Evolutionary conservation across 176 grass and related monocot genomes (phyloP), one percentile per base, ranked within the genome.

Genomic region (Carex myosuroides): DNA sequence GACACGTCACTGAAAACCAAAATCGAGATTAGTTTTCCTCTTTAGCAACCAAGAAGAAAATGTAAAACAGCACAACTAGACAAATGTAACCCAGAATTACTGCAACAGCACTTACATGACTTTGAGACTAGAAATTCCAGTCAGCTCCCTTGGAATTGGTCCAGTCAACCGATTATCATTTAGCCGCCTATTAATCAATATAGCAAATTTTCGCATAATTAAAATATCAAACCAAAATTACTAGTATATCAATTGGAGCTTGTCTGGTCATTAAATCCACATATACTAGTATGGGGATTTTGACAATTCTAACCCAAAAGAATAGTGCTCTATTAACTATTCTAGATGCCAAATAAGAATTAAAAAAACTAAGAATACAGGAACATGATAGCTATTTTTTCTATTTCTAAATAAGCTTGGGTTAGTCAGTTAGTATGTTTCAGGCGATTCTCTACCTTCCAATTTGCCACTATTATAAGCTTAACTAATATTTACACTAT

Each of bases 121-220:
- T 94, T 94, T 99, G 77, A 99, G 87, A 80, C 70, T 94, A 82
- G 89, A 88, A 84, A 92, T 89, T 87, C 81, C 72, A 64, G 87
- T 76, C 5, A 99, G 85, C 82, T 94, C 97, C 88, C 97, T 95
- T 87, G 97, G 97, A 66, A 99, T 94, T 17, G 85, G 93, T 13
- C 97, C 97, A 71, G 90, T 91, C 84, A 99, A 91, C 44, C 10
- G 88, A 85, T 99, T 99, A 67, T 90, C 90, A 63, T 96, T 99
- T 57, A 99, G 93, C 30, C 97, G 91, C 87, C 97, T 99, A 85
- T 1, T 12, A 80, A 88, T 30, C 50, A 93, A 75, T 39, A 76
- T 14, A 87, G 6, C 29, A n/a, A 55, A 68, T 90, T 85, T 92
- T 85, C 85, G 35, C 7, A 85, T 54, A 41, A 75, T 81, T 68